phyloP scores from a whole-genome alignment of 495 filamentous ascomycete species.

The Lasiosphaeris hirsuta region DNA sequence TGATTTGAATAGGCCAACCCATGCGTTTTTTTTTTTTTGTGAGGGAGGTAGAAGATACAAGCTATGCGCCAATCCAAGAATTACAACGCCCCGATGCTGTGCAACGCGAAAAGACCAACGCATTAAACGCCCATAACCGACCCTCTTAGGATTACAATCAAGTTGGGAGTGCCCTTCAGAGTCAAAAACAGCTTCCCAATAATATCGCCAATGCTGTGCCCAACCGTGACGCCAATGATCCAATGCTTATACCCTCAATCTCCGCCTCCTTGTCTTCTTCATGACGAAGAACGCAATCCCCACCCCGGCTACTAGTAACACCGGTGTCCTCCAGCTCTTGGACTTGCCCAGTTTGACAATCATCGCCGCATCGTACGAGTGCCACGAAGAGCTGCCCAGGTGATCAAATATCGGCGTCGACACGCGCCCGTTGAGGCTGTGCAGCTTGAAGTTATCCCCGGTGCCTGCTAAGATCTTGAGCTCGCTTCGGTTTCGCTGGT shows the following conservation, averaged over 20 bases:
- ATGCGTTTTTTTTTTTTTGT: too few relatives aligned
- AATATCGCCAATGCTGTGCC: background rate
- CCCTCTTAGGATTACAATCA: too few relatives aligned
- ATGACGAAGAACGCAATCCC: slow-evolving; percentile 10
- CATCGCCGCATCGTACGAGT: slow-evolving; percentile 40
- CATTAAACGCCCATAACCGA: too few relatives aligned
- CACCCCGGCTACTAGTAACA: slow-evolving; percentile 9
- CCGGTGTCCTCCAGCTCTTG: slow-evolving; percentile 4
- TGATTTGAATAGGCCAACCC: too few relatives aligned
- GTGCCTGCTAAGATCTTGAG: slow-evolving; percentile 41
- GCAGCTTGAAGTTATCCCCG: slow-evolving; percentile 25
- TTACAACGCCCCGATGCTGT: too few relatives aligned
- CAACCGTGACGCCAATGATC: background rate
- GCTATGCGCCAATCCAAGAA: too few relatives aligned
- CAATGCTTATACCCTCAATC: background rate
- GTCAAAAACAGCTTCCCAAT: background rate
- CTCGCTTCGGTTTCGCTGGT: slow-evolving; percentile 26
- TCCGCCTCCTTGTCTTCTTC: slow-evolving; percentile 9
- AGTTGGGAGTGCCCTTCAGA: background rate
- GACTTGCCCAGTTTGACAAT: slow-evolving; percentile 26
- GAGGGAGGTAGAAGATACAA: too few relatives aligned
- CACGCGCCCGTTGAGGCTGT: slow-evolving; percentile 43
- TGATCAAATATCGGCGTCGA: slow-evolving; percentile 44
- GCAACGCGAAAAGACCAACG: too few relatives aligned
- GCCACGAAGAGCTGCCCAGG: slow-evolving; percentile 46